Base-by-base conservation (phyloP, 2,329 filamentous ascomycete species). In the Fusarium penzigii region DNA sequence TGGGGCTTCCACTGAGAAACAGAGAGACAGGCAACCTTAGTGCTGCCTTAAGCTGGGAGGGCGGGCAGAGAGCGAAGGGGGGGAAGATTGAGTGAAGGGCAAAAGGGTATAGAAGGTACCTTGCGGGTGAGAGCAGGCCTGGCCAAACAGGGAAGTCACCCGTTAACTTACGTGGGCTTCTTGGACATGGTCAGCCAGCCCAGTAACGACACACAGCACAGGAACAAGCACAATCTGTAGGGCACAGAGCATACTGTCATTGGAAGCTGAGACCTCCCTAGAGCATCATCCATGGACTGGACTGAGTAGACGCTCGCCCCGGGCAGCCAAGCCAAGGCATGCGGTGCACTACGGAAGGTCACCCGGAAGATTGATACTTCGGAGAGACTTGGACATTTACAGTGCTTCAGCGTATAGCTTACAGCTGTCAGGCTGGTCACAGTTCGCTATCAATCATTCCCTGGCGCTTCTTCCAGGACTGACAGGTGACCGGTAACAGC, bases 121-220 rank as follows among this genome's bases (percentile, higher is more conserved):
- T 61, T 57, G 56, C 56, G 53, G 59, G 58, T 52, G 62, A 57
- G 60, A 59, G 57, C 43, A 42, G 50, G 49, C 53, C 56, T 60
- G 51, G 58, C 62, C 62, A 65, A 65, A 64, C 62, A 65, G 52
- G 62, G 62, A 65, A 65, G 56, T 52, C 51, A 49, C 43, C 62
- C 55, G 55, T 61, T 58, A 54, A 52, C 45, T 45, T 25, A 25
- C 20, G 20, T 25, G 20, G 20, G 20, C 46, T 44, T 53, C 57
- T 53, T 56, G 52, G 42, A 54, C 53, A 54, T 42, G 51, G 49
- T 53, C 45, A 36, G 34, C 40, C 57, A 56, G 55, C 56, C 44
- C 47, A 53, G 32, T 46, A 39, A 41, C n/a, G n/a, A n/a, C 42
- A 40, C 44, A 52, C 48, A 49, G 45, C 45, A 49, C 49, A 50